Percentiles rank a stretch among this genome's conserved stretches.
phyloP scores from a whole-genome alignment of 192 early-diverging fungal species.

The Mortierella antarctica region DNA sequence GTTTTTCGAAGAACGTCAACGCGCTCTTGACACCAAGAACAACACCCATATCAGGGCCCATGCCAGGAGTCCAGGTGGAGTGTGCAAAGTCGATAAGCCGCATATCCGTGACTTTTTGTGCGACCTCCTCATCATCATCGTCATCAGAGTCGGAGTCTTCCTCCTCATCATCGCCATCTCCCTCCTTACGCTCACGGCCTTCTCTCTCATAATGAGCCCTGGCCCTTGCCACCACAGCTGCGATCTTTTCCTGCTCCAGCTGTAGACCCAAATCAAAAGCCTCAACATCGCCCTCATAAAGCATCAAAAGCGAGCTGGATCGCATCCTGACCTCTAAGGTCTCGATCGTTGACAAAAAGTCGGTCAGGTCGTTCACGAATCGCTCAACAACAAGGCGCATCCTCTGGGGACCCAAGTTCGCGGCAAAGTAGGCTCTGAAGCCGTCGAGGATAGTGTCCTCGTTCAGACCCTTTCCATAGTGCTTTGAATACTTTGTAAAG shows the following conservation, averaged over 20 bases:
- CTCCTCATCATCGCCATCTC: constrained; percentile 29
- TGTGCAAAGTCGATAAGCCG: constrained; percentile 93
- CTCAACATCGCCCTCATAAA: constrained; percentile 79
- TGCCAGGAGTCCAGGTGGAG: constrained; percentile 71
- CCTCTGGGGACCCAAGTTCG: constrained; percentile 58
- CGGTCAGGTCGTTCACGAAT: constrained; percentile 68
- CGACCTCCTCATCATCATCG: constrained; percentile 34
- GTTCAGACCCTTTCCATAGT: constrained; percentile 66
- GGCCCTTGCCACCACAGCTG: constrained; percentile 28
- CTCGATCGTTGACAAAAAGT: constrained; percentile 67
- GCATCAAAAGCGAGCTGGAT: constrained; percentile 78
- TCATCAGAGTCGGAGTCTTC: constrained; percentile 22
- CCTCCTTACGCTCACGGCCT: constrained; percentile 30
- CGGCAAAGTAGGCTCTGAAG: constrained; percentile 73
- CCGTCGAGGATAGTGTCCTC: constrained; percentile 65
- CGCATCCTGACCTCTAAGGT: constrained; percentile 72
- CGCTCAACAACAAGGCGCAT: constrained; percentile 67
- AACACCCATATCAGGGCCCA: constrained; percentile 75
- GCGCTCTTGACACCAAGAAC: constrained; percentile 74
- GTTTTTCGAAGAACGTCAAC: constrained; percentile 61
- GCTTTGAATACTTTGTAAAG: constrained; percentile 59
- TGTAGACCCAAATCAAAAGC: constrained; percentile 61
- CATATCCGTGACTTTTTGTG: constrained; percentile 68
- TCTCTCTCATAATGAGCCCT: constrained; percentile 47
- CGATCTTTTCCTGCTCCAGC: constrained; percentile 52